These are phyloP conservation scores for Aspergillus texensis DNA, from an alignment of 2,329 filamentous ascomycete genomes.

Conservation along the genomic window DNA sequence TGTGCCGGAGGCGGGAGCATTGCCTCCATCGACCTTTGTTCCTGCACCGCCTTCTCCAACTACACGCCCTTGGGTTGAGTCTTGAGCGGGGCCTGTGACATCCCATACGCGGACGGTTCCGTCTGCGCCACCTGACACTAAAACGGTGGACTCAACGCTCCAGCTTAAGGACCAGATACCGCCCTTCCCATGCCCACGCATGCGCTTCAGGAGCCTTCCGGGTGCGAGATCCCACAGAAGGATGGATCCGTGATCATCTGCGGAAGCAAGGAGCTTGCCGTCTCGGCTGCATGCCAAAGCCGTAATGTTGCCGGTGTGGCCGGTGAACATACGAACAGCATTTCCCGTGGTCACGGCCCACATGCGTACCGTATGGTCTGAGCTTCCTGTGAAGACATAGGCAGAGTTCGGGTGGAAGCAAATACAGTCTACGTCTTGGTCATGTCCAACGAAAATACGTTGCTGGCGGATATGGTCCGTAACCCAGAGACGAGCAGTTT, in stretches of 20 bases:
- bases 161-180: slow-evolving; percentile 93
- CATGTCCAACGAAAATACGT: slow-evolving; percentile 87
- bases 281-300: slow-evolving; percentile 83
- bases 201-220: slow-evolving; percentile 83
- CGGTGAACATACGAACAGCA: slow-evolving; percentile 87
- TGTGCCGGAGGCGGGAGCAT: slow-evolving; percentile 48
- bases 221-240: slow-evolving; percentile 93
- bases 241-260: slow-evolving; percentile 85
- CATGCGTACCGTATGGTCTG: slow-evolving; percentile 94
- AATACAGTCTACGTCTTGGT: slow-evolving; percentile 88
- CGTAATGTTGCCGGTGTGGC: slow-evolving; percentile 85
- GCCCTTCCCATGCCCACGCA: slow-evolving; percentile 89
- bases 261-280: slow-evolving; percentile 88
- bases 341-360: slow-evolving; percentile 89
- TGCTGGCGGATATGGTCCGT: slow-evolving; percentile 90
- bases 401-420: slow-evolving; percentile 92
- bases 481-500: slow-evolving; percentile 86
- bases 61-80: slow-evolving; percentile 56
- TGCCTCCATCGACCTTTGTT: slow-evolving; percentile 55
- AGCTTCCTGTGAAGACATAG: slow-evolving; percentile 90
- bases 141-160: slow-evolving; percentile 86
- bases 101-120: slow-evolving; percentile 95
- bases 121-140: slow-evolving; percentile 89
- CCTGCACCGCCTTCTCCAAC: slow-evolving; percentile 52
- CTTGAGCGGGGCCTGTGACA: slow-evolving; percentile 70